phyloP scores from a whole-genome alignment of 2,329 filamentous ascomycete genomes.

The Juglanconis oblonga region DNA sequence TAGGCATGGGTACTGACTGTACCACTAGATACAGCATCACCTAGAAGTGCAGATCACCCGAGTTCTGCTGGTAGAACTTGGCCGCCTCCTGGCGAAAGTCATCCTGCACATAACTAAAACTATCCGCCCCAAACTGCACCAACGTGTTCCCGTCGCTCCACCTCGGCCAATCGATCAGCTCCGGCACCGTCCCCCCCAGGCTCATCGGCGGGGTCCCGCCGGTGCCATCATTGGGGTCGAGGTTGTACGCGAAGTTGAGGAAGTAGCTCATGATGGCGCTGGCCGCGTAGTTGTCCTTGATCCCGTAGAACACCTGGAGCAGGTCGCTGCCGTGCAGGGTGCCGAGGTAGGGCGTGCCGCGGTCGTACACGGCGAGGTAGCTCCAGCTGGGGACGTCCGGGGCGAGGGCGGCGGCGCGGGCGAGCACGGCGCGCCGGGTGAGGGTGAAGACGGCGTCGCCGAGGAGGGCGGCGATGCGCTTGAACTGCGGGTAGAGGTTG shows the following conservation, averaged over 20 bases:
- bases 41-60: background rate
- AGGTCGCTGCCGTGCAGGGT: constrained; percentile 74
- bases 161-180: constrained; percentile 34
- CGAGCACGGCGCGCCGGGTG: constrained; percentile 63
- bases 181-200: background rate
- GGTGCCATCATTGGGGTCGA: constrained; percentile 63
- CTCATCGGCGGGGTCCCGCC: constrained; percentile 27
- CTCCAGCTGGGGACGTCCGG: constrained; percentile 67
- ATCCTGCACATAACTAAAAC: background rate
- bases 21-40: too few relatives aligned
- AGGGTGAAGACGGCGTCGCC: constrained; percentile 75
- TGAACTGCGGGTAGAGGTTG: constrained; percentile 73
- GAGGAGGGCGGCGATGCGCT: constrained; percentile 72
- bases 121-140: constrained; percentile 2
- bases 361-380: constrained; percentile 70
- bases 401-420: constrained; percentile 39
- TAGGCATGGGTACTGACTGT: too few relatives aligned
- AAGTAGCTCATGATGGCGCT: constrained; percentile 65
- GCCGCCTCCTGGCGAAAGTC: constrained; percentile 5
- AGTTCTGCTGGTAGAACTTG: background rate
- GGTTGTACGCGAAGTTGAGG: constrained; percentile 65
- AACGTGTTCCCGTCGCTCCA: constrained; percentile 26
- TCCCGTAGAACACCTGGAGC: constrained; percentile 65
- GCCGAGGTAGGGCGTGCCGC: constrained; percentile 68
- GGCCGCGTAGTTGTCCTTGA: constrained; percentile 60